A percentile compares a stretch with the other conserved stretches of the same genome.
phyloP scores from a whole-genome alignment of 192 early-diverging fungal species.

The Helicostylum pulchrum region DNA sequence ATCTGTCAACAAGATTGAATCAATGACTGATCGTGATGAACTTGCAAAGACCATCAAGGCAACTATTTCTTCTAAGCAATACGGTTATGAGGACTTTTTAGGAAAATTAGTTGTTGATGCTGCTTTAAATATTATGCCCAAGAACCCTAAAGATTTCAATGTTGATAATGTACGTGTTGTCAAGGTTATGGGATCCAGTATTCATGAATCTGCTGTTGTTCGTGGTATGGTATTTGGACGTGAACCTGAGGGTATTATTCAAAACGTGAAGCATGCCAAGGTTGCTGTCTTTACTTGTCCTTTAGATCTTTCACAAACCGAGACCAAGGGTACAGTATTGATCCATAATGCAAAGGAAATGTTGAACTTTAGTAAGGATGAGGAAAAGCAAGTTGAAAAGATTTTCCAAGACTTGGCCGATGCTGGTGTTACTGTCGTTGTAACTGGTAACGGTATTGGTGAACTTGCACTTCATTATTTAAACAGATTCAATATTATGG shows the following conservation, averaged over 20 bases:
- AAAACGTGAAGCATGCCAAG: slow-evolving; percentile 78
- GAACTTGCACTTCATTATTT: slow-evolving; percentile 94
- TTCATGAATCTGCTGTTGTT: slow-evolving; percentile 87
- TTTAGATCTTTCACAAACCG: slow-evolving; percentile 90
- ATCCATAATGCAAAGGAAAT: slow-evolving; percentile 95
- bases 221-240: slow-evolving; percentile 97
- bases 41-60: slow-evolving; percentile 74
- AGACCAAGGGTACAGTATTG: slow-evolving; percentile 98
- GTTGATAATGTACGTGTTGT: slow-evolving; percentile 95
- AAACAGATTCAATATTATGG: slow-evolving; percentile 89
- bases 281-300: slow-evolving; percentile 94
- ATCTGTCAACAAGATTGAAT: slow-evolving; percentile 59
- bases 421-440: slow-evolving; percentile 87
- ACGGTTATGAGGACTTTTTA: slow-evolving; percentile 91
- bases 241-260: slow-evolving; percentile 77
- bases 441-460: slow-evolving; percentile 85
- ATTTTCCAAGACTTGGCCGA: slow-evolving; percentile 86
- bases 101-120: slow-evolving; percentile 80
- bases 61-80: slow-evolving; percentile 90
- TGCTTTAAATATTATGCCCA: slow-evolving; percentile 85
- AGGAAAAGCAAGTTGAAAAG: slow-evolving; percentile 89
- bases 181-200: slow-evolving; percentile 90
- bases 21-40: slow-evolving; percentile 50
- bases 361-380: slow-evolving; percentile 94
- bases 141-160: slow-evolving; percentile 83